phyloP scores from a whole-genome alignment of 1,284 basidiomycete species.

The Heterobasidion parviporum region DNA sequence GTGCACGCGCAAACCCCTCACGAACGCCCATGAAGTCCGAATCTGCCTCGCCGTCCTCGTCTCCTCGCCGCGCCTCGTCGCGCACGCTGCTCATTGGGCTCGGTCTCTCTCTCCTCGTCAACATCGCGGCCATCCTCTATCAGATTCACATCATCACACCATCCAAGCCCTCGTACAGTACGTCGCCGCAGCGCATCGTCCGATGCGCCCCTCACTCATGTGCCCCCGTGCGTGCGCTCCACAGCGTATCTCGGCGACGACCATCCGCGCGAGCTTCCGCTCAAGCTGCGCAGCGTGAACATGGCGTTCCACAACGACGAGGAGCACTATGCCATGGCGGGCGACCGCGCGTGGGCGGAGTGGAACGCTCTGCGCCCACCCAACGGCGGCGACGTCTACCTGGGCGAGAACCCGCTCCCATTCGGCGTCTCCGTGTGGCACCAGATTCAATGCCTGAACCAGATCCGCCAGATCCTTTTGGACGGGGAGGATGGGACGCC shows the following conservation, averaged over 20 bases:
- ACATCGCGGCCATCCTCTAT: neutral
- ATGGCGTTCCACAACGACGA: neutral
- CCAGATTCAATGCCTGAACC: slow-evolving; percentile 9
- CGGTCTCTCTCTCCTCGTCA: neutral
- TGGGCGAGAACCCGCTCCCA: neutral
- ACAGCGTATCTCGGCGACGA: neutral
- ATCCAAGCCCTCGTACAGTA: neutral
- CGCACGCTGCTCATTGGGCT: neutral
- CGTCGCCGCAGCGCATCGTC: too few species aligned
- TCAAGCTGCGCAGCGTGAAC: neutral
- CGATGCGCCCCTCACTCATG: neutral
- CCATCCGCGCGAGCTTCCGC: neutral
- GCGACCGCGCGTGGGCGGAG: neutral
- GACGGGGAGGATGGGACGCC: neutral
- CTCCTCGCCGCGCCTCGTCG: too few species aligned
- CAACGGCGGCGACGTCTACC: neutral
- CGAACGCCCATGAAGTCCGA: neutral
- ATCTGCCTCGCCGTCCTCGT: too few species aligned
- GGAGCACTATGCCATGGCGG: neutral
- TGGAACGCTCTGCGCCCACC: neutral
- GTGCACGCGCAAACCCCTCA: neutral
- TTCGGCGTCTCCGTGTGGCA: slow-evolving; percentile 6
- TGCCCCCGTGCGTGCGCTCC: neutral
- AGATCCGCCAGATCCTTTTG: neutral
- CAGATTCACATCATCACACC: neutral